A percentile compares a stretch with the other conserved stretches of the same genome.
Conservation (phyloP, 2,329 filamentous ascomycete genomes). For the Myriosclerotinia scirpicola region DNA sequence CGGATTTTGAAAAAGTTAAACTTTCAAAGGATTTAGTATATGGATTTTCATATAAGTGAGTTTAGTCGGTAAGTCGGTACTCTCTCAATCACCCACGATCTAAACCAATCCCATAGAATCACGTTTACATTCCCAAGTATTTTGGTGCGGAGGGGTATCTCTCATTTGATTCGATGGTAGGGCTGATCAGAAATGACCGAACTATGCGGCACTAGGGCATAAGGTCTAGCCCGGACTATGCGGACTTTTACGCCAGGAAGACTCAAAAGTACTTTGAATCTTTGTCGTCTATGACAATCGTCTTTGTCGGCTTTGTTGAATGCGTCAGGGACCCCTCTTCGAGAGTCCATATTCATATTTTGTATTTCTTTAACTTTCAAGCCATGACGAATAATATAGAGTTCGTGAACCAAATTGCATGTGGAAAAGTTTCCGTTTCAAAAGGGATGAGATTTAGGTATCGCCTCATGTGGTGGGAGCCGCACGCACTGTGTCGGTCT, state of each 20-base stretch:
- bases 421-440: constrained; percentile 10
- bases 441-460: background rate
- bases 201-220: background rate
- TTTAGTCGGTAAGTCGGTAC: no score
- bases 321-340: background rate
- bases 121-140: no score
- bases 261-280: background rate
- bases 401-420: no score
- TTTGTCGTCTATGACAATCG: no score
- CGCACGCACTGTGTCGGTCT: constrained; percentile 7
- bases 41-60: no score
- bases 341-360: no score
- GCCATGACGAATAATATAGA: background rate
- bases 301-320: background rate
- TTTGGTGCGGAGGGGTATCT: no score
- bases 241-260: background rate
- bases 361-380: background rate
- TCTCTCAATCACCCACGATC: no score
- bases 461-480: no score
- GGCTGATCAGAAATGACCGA: constrained; percentile 2
- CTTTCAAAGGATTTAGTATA: no score
- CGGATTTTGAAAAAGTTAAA: no score
- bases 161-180: background rate
- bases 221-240: background rate
- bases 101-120: no score